These are phyloP conservation scores for Vaccinium vitisidaea DNA, from an alignment of 148 eudicot genomes.

Conservation along the genomic window DNA sequence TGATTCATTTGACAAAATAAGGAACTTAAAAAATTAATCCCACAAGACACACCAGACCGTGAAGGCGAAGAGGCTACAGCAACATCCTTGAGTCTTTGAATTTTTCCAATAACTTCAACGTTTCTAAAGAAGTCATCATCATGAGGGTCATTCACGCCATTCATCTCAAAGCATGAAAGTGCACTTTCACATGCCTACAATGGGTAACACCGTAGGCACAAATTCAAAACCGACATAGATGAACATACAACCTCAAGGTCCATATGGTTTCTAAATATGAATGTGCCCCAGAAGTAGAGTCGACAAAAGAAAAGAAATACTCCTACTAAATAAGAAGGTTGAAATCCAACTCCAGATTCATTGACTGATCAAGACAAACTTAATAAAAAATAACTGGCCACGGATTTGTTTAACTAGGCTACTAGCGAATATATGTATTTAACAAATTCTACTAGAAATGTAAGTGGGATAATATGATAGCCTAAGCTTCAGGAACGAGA, in stretches of 20 bases:
- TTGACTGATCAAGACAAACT: neutral
- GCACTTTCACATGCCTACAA: constrained; percentile 70
- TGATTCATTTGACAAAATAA: neutral
- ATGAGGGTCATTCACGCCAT: constrained; percentile 13
- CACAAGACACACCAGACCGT: constrained; percentile 40
- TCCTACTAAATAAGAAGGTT: neutral
- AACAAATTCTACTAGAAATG: neutral
- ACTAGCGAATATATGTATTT: neutral
- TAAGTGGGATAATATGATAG: neutral
- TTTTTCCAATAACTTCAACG: constrained; percentile 26
- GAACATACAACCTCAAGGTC: neutral
- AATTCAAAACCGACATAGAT: neutral
- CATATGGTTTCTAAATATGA: neutral
- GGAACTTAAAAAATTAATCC: neutral
- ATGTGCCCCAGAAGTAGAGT: neutral
- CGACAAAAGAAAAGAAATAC: neutral
- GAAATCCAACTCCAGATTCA: neutral
- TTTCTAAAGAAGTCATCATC: constrained; percentile 10
- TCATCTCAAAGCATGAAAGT: constrained; percentile 27
- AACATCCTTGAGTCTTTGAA: constrained; percentile 51
- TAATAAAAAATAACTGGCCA: neutral
- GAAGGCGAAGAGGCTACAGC: constrained; percentile 46
- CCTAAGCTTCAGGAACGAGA: constrained; percentile 1
- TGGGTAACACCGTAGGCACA: neutral
- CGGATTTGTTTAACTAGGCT: neutral